phyloP scores from a whole-genome alignment of 257 asterid species.

The Buddleja alternifolia region DNA sequence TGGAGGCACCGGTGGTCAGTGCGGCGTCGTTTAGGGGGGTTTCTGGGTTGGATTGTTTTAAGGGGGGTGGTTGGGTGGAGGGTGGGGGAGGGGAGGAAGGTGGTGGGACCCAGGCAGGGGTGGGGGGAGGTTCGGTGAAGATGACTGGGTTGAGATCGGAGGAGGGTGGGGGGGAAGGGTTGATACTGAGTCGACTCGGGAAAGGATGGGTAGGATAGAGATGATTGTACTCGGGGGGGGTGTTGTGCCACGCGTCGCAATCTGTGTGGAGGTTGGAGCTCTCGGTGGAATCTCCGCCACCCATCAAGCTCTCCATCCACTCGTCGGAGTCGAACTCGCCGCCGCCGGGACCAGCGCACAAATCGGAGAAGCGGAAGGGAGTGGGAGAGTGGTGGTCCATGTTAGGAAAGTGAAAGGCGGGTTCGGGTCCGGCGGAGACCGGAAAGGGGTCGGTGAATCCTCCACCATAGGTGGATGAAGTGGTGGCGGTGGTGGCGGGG shows the following conservation, averaged over 20 bases:
- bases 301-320: slow-evolving; percentile 97
- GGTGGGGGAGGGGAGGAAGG: slow-evolving; percentile 32
- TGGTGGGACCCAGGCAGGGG: slow-evolving; percentile 46
- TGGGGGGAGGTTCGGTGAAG: slow-evolving; percentile 49
- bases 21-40: slow-evolving; percentile 34
- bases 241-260: slow-evolving; percentile 76
- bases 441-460: slow-evolving; percentile 79
- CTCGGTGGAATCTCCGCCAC: slow-evolving; percentile 79
- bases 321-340: slow-evolving; percentile 93
- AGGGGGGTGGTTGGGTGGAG: neutral
- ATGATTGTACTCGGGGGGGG: slow-evolving; percentile 50
- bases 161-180: slow-evolving; percentile 58
- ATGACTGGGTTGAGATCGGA: slow-evolving; percentile 71
- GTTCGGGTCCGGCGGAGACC: slow-evolving; percentile 55
- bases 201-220: slow-evolving; percentile 66
- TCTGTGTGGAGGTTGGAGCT: slow-evolving; percentile 62
- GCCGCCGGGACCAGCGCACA: slow-evolving; percentile 55
- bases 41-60: slow-evolving; percentile 28
- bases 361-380: slow-evolving; percentile 61
- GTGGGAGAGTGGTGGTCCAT: slow-evolving; percentile 63
- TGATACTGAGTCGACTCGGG: slow-evolving; percentile 52
- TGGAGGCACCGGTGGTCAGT: slow-evolving; percentile 30
- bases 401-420: slow-evolving; percentile 71
- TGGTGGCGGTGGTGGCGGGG: slow-evolving; percentile 24
- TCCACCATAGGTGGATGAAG: slow-evolving; percentile 44